phyloP scores from a whole-genome alignment of 2,329 filamentous ascomycete genomes.

The Talaromyces sp. region DNA sequence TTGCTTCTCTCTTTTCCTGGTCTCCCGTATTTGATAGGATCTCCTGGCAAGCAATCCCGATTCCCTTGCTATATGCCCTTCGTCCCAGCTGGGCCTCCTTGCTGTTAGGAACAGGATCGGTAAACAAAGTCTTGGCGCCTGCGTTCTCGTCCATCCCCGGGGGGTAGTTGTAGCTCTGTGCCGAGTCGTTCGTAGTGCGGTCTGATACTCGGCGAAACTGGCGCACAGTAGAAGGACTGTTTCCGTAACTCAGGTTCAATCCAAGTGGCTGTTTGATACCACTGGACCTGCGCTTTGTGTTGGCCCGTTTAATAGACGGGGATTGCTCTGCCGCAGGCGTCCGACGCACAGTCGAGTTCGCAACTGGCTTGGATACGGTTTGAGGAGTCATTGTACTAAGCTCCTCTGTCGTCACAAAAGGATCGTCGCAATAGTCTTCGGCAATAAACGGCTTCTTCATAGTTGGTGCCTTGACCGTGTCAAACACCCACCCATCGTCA shows the following conservation, averaged over 20 bases:
- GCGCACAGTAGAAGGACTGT: conserved; percentile 84
- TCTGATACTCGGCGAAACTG: conserved; percentile 88
- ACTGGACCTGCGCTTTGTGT: conserved; percentile 40
- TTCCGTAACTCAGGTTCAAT: conserved; percentile 88
- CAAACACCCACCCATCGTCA: conserved; percentile 94
- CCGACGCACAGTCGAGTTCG: conserved; percentile 53
- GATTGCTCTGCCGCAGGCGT: conserved; percentile 43
- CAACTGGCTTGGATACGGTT: conserved; percentile 48
- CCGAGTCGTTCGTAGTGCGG: conserved; percentile 39
- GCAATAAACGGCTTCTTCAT: conserved; percentile 40
- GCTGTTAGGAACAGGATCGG: conserved; percentile 36
- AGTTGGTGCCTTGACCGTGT: conserved; percentile 70
- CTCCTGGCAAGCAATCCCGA: conserved; percentile 81
- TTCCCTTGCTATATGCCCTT: conserved; percentile 71
- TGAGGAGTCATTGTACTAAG: conserved; percentile 41
- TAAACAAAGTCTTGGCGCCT: conserved; percentile 30
- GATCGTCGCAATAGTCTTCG: conserved; percentile 31
- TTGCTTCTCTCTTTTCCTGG: conserved; percentile 71
- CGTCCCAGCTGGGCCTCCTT: conserved; percentile 83
- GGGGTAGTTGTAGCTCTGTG: conserved; percentile 21
- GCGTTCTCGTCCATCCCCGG: conserved; percentile 36
- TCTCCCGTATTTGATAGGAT: conserved; percentile 73
- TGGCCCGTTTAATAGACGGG: conserved; percentile 36
- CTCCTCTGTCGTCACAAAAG: conserved; percentile 37
- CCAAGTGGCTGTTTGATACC: conserved; percentile 73